These are phyloP conservation scores for Pichia nakasei DNA, from an alignment of 805 yeast genomes.

Conservation along the genomic window DNA sequence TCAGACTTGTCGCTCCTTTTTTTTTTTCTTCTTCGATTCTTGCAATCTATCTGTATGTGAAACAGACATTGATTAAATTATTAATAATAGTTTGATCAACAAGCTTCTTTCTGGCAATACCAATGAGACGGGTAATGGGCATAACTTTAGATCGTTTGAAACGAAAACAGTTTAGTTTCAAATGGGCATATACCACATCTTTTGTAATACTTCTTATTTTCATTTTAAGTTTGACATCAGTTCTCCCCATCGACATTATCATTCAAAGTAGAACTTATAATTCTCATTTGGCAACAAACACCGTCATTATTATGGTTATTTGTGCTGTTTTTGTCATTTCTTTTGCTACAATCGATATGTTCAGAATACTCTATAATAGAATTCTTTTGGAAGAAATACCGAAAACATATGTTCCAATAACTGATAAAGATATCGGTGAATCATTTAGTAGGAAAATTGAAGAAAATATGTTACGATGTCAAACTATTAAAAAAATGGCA, in stretches of 20 bases:
- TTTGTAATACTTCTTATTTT: constrained; percentile 31
- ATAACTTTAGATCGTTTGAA: no score
- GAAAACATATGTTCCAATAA: constrained; percentile 60
- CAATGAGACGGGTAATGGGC: no score
- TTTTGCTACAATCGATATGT: constrained; percentile 42
- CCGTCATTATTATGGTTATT: constrained; percentile 71
- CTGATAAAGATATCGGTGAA: constrained; percentile 50
- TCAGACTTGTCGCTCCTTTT: no score
- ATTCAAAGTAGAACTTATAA: constrained; percentile 43
- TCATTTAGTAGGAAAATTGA: constrained; percentile 33
- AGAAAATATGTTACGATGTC: constrained; percentile 34
- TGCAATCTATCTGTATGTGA: no score
- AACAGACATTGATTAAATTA: no score
- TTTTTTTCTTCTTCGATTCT: no score
- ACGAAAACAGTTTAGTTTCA: no score
- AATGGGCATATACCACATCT: constrained; percentile 40
- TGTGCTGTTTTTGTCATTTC: constrained; percentile 51
- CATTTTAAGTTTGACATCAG: constrained; percentile 52
- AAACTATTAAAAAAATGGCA: constrained; percentile 31
- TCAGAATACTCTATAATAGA: constrained; percentile 50
- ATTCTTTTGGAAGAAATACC: constrained; percentile 70
- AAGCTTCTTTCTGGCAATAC: no score
- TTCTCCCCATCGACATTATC: constrained; percentile 75
- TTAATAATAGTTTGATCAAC: no score
- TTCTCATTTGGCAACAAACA: constrained; percentile 58